Base-by-base conservation (phyloP, 352 stramenopile species). In the Poterioochromonas sp. region DNA sequence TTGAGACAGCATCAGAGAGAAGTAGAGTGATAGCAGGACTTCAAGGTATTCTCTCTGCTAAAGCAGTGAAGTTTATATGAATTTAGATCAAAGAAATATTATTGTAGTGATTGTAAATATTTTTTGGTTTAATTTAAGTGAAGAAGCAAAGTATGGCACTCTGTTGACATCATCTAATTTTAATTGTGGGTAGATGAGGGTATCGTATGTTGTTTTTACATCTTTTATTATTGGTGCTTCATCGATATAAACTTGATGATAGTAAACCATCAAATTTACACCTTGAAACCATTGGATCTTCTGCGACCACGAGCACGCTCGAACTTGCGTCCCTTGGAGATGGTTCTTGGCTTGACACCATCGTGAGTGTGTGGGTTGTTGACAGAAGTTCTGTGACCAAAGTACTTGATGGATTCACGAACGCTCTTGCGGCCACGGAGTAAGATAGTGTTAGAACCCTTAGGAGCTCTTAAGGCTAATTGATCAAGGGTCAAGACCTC, bases 401-500 rank as follows among this genome's bases (percentile, higher is more conserved):
- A 99, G 92, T 99, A 94, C 80, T 90, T 90, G 85, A 98, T 91
- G 84, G 97, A 93, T 83, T 97, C 93, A 87, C 96, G 95, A 77
- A 92, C 94, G 81, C 92, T 97, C 86, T 95, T 95, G 80, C 91
- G 93, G 82, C 96, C 96, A 85, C 96, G 94, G 79, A 99, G 92
- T 44, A 99, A 90, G 77, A 99, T 91, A 76, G 95, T 99, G 89
- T 98, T 98, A 76, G 90, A 84, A 85, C 96, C 96, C 83, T 95
- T 99, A 76, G 96, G 96, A 41, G 93, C 88, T 76, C 93, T 90
- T 65, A 99, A 89, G 8, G 96, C 96, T 44, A 99, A 89, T 90
- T 99, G 96, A 87, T 99, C 96, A 81, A 99, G 98, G 82, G 95
- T 99, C 78, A 99, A 85, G 89, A 94, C 98, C 87, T 99, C 94